phyloP scores from a whole-genome alignment of 768 basidiomycete species.

The Amanita inopinata region DNA sequence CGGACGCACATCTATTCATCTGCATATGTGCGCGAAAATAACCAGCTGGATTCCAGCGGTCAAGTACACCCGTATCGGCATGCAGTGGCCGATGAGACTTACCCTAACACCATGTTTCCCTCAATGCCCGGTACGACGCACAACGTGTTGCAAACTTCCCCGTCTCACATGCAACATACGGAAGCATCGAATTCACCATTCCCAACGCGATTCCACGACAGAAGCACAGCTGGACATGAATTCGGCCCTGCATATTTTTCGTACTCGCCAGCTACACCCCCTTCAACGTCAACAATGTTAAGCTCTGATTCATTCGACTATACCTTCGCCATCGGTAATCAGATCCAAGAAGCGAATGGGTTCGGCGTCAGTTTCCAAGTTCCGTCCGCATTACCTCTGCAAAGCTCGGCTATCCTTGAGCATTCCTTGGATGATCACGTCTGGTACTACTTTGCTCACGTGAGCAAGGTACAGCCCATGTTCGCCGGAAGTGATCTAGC shows the following conservation, averaged over 20 bases:
- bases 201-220: conserved; percentile 23
- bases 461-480: conserved; percentile 55
- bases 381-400: conserved; percentile 10
- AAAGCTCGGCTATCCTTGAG: neutral
- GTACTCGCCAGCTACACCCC: conserved; percentile 21
- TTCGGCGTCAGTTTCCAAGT: conserved; percentile 25
- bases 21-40: conserved; percentile 21
- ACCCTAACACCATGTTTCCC: conserved; percentile 22
- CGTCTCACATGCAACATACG: too few species aligned
- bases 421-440: conserved; percentile 47
- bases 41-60: conserved; percentile 12
- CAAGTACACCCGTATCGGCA: conserved; percentile 13
- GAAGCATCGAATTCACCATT: neutral
- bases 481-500: conserved; percentile 55
- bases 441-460: conserved; percentile 67
- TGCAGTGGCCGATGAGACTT: neutral
- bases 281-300: conserved; percentile 22
- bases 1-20: conserved; percentile 13
- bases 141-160: too few species aligned
- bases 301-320: conserved; percentile 16
- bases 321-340: neutral
- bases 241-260: conserved; percentile 20
- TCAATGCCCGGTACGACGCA: conserved; percentile 33
- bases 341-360: conserved; percentile 18
- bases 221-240: conserved; percentile 21